Evolutionary conservation across 805 yeast species (phyloP).

Genomic region (Saccharomyces kudriavzevii): DNA sequence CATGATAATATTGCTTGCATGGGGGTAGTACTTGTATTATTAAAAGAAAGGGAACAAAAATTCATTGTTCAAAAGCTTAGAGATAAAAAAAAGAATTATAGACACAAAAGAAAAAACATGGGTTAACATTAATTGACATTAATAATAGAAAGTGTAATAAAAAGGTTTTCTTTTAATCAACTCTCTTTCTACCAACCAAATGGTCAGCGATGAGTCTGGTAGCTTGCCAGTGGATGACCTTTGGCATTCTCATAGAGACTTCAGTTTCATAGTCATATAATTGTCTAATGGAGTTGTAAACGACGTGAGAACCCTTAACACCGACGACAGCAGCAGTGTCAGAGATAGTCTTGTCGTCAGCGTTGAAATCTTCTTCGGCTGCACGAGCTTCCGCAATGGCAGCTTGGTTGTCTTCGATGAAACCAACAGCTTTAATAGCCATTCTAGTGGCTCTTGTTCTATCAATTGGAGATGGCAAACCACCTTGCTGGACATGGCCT

Average conservation of each 20-base stretch:
- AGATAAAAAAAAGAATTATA: neutral
- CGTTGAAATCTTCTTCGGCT: slow-evolving; percentile 24
- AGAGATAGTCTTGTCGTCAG: slow-evolving; percentile 29
- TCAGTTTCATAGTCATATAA: slow-evolving; percentile 87
- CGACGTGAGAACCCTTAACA: slow-evolving; percentile 66
- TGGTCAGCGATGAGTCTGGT: slow-evolving; percentile 74
- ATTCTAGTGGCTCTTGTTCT: slow-evolving; percentile 67
- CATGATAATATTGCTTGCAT: neutral
- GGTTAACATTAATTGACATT: neutral
- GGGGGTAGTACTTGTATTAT: neutral
- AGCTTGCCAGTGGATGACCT: slow-evolving; percentile 72
- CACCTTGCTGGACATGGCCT: slow-evolving; percentile 84
- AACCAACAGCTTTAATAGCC: slow-evolving; percentile 61
- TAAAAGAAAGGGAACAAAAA: neutral
- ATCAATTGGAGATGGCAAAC: slow-evolving; percentile 68
- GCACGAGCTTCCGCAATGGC: slow-evolving; percentile 25
- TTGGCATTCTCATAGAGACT: slow-evolving; percentile 75
- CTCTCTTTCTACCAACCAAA: slow-evolving; percentile 62
- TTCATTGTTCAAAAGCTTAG: neutral
- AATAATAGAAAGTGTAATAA: neutral
- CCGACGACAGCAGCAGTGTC: slow-evolving; percentile 79
- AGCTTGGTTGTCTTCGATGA: slow-evolving; percentile 42
- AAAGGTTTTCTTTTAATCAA: slow-evolving; percentile 9
- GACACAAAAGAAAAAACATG: neutral
- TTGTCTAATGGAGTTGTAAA: slow-evolving; percentile 62